A percentile compares a stretch with the other conserved stretches of the same genome.
Conservation (phyloP, 2,329 filamentous ascomycete genomes). For the Cordyceps cicadae region DNA sequence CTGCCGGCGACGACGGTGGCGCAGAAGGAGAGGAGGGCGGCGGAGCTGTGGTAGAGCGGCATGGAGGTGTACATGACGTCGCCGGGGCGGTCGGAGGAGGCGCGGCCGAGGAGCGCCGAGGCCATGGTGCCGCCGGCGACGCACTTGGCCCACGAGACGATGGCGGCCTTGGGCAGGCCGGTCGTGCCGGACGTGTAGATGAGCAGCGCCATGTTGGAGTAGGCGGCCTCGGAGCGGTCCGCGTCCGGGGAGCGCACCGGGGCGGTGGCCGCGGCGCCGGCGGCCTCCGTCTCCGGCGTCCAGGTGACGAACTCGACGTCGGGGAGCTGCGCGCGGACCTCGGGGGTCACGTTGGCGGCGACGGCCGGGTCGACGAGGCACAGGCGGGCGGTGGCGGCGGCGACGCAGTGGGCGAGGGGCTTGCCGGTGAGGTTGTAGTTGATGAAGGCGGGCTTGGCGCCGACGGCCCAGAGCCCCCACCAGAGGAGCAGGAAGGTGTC, state of each 20-base stretch:
- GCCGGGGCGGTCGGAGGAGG: constrained; percentile 37
- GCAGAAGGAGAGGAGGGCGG: constrained; percentile 59
- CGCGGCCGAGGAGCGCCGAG: constrained; percentile 48
- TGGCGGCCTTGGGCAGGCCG: constrained; percentile 71
- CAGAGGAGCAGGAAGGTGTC: constrained; percentile 69
- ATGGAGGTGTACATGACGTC: constrained; percentile 78
- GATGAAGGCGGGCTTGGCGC: constrained; percentile 75
- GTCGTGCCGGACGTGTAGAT: constrained; percentile 86
- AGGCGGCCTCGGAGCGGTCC: constrained; percentile 40
- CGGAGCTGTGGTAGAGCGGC: constrained; percentile 83
- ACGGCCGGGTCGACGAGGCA: constrained; percentile 61
- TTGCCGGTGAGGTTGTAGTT: constrained; percentile 75
- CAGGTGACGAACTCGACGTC: constrained; percentile 53
- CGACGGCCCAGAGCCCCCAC: constrained; percentile 74
- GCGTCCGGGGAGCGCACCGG: constrained; percentile 51
- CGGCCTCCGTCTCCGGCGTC: constrained; percentile 46
- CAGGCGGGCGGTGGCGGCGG: constrained; percentile 56
- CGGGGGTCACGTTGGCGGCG: constrained; percentile 46
- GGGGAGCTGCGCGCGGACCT: constrained; percentile 42
- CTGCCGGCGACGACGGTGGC: constrained; percentile 51
- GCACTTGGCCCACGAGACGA: constrained; percentile 65
- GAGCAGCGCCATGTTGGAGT: constrained; percentile 57
- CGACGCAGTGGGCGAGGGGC: constrained; percentile 65
- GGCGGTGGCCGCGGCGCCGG: constrained; percentile 39
- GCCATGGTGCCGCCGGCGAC: constrained; percentile 46